Base-by-base conservation (phyloP, 2,329 filamentous ascomycete species). In the Nigrospora osmanthi region DNA sequence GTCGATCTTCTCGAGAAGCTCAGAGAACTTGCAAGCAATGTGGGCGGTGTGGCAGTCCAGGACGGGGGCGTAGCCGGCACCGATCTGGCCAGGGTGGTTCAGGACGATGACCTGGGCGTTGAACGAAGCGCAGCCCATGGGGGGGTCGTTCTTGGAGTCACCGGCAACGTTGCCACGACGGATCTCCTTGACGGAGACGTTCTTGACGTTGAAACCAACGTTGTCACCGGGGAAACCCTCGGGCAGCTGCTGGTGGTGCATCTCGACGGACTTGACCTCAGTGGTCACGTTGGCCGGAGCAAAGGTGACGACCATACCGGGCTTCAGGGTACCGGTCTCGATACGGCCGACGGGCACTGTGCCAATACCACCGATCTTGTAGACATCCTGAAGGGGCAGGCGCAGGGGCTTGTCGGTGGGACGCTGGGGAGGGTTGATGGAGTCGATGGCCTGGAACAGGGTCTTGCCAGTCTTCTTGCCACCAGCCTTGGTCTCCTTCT, bases 171-270 rank as follows among this genome's bases (percentile, higher is more conserved):
- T 97, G 70, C 93, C 93, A 95, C 93, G 93, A 77, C 93, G 93
- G 70, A 98, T 95, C 74, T 98, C 93, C 90, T 98, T 98, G 79
- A 98, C 93, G 75, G 93, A 97, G 67, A 98, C 93, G 93, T 98
- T 98, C 90, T 98, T 98, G 79, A 98, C 91, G 88, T 98, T 98
- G 90, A 98, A 98, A 66, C 93, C 93, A 73, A 98, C 93, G 82
- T 98, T 98, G 88, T 98, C 93, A 85, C 93, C 93, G 68, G 93
- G 93, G 59, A 87, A 68, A 87, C 93, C 93, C 83, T 95, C 85
- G 58, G 71, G 52, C 62, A 98, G 90, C 86, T 96, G 90, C 82
- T 96, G 89, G 89, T 97, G 91, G 85, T 96, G 91, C 93, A 98
- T 98, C 82, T 98, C 93, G 67, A 98, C 93, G 75, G 91, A 97